These are phyloP conservation scores for Kalaharituber pfeilii DNA, from an alignment of 2,329 filamentous ascomycete genomes.

Conservation along the genomic window DNA sequence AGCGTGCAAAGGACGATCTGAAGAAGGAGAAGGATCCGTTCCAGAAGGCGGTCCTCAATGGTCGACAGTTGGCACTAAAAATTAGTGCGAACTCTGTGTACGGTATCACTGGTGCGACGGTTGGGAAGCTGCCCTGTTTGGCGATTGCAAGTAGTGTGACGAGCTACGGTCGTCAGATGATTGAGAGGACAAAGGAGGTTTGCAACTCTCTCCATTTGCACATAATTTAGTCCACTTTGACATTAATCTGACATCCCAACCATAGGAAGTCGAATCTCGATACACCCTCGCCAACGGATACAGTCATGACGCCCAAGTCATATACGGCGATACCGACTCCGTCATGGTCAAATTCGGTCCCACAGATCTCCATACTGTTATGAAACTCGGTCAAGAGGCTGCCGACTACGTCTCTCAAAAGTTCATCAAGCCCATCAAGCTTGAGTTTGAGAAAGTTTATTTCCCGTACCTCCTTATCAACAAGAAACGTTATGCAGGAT, in stretches of 20 bases:
- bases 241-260: too few relatives aligned
- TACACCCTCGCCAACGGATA: conserved; percentile 94
- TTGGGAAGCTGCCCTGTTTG: conserved; percentile 86
- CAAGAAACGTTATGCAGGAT: conserved; percentile 97
- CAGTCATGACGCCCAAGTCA: conserved; percentile 82
- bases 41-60: conserved; percentile 94
- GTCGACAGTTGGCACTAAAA: conserved; percentile 89
- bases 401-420: conserved; percentile 75
- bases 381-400: conserved; percentile 91
- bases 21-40: conserved; percentile 93
- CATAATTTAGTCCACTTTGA: background rate
- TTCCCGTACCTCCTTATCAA: conserved; percentile 97
- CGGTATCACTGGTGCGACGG: conserved; percentile 87
- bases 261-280: conserved; percentile 75
- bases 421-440: conserved; percentile 92
- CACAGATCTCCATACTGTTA: conserved; percentile 66
- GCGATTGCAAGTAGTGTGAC: conserved; percentile 94
- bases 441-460: conserved; percentile 99
- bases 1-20: conserved; percentile 44
- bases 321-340: conserved; percentile 97
- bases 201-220: background rate
- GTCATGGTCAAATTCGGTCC: conserved; percentile 99
- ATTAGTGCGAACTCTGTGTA: conserved; percentile 97
- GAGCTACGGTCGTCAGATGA: conserved; percentile 95
- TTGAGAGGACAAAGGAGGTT: conserved; percentile 67